Conservation (phyloP, 1,284 basidiomycete species). For the Rhodotorula sp. region DNA sequence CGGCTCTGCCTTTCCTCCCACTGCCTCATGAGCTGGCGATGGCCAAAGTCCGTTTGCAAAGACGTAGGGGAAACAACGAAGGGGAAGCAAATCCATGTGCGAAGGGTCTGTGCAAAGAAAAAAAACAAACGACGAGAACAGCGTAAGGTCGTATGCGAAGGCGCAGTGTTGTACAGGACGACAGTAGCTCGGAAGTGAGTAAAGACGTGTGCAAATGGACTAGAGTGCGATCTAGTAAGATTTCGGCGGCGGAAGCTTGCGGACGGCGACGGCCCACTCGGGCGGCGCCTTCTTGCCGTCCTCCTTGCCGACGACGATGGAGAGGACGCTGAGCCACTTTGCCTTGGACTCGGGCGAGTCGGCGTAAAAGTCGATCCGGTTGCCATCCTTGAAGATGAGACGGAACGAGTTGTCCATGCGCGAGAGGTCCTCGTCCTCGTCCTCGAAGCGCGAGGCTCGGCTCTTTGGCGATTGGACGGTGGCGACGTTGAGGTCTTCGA, state of each 20-base stretch:
- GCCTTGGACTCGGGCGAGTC: slow-evolving; percentile 85
- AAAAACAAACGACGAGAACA: too few species aligned
- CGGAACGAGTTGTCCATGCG: slow-evolving; percentile 77
- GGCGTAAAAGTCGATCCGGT: slow-evolving; percentile 85
- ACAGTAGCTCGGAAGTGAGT: too few species aligned
- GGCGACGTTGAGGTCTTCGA: slow-evolving; percentile 71
- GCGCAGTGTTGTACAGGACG: too few species aligned
- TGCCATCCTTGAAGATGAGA: slow-evolving; percentile 72
- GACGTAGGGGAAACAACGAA: too few species aligned
- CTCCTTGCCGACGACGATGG: slow-evolving; percentile 4
- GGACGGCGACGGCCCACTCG: slow-evolving; percentile 33
- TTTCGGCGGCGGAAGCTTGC: slow-evolving; percentile 20
- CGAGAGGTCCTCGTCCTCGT: slow-evolving; percentile 61
- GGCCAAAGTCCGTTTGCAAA: too few species aligned
- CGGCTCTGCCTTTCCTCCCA: too few species aligned
- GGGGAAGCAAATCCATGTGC: too few species aligned
- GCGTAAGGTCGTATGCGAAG: too few species aligned
- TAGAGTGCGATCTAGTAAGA: background rate
- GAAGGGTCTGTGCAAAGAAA: too few species aligned
- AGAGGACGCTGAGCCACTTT: slow-evolving; percentile 60
- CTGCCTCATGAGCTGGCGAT: too few species aligned
- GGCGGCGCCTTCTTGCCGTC: slow-evolving; percentile 24
- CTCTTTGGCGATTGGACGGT: slow-evolving; percentile 51
- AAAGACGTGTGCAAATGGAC: too few species aligned
- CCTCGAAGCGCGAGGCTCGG: slow-evolving; percentile 22